Conservation (phyloP, 495 filamentous ascomycete species). For the Penicillium maclennaniae region DNA sequence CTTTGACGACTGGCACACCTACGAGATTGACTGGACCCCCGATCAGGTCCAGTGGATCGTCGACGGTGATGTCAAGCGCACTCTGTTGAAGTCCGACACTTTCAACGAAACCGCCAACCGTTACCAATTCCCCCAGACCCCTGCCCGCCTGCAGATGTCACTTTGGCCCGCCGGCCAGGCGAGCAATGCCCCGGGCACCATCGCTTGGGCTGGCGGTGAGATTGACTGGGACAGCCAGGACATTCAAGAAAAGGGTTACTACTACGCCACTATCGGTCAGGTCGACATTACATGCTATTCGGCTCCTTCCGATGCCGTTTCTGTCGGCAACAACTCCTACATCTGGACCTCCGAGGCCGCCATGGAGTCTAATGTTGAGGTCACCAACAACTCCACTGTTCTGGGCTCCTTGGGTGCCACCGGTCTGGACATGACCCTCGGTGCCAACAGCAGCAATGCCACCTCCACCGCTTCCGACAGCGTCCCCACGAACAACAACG, state of each 20-base stretch:
- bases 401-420: constrained; percentile 75
- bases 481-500: constrained; percentile 34
- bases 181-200: constrained; percentile 77
- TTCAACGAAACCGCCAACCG: constrained; percentile 79
- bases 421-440: constrained; percentile 63
- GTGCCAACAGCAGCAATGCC: constrained; percentile 24
- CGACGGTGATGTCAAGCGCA: constrained; percentile 72
- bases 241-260: constrained; percentile 81
- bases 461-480: constrained; percentile 28
- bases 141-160: constrained; percentile 88
- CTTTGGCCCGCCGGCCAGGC: constrained; percentile 89
- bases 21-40: constrained; percentile 90
- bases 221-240: constrained; percentile 83
- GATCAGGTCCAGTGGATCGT: constrained; percentile 81
- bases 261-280: constrained; percentile 76
- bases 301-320: constrained; percentile 59
- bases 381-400: constrained; percentile 71
- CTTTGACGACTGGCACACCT: constrained; percentile 77
- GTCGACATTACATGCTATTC: constrained; percentile 83
- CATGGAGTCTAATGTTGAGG: constrained; percentile 70
- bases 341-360: constrained; percentile 62
- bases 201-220: constrained; percentile 85
- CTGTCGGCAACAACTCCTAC: constrained; percentile 63
- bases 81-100: constrained; percentile 68
- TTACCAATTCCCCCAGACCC: constrained; percentile 89